Conservation (phyloP, 352 stramenopile genomes). For the Phytophthora pluvialis region DNA sequence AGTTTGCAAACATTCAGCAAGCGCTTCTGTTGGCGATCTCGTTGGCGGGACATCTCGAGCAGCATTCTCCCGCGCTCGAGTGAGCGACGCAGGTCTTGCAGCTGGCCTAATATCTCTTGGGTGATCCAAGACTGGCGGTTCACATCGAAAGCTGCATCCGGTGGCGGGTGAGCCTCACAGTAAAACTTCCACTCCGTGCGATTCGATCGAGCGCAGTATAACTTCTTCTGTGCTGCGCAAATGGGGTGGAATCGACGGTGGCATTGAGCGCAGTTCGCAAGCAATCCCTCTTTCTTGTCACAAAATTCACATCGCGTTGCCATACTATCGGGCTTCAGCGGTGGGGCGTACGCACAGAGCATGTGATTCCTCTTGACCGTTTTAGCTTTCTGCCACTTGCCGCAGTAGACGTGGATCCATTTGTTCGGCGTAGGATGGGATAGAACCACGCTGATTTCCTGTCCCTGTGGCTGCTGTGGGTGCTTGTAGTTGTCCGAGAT, state of each 20-base stretch:
- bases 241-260: slow-evolving; percentile 76
- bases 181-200: slow-evolving; percentile 82
- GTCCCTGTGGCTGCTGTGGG: not conserved
- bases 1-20: slow-evolving; percentile 68
- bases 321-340: slow-evolving; percentile 27
- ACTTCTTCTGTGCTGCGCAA: slow-evolving; percentile 71
- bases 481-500: slow-evolving; percentile 3
- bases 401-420: slow-evolving; percentile 84
- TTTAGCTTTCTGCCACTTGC: slow-evolving; percentile 78
- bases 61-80: slow-evolving; percentile 87
- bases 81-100: slow-evolving; percentile 78
- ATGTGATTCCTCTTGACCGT: slow-evolving; percentile 72
- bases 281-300: slow-evolving; percentile 47
- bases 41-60: slow-evolving; percentile 84
- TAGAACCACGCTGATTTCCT: slow-evolving; percentile 21
- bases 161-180: slow-evolving; percentile 71
- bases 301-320: slow-evolving; percentile 68
- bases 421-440: slow-evolving; percentile 34
- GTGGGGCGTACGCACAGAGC: slow-evolving; percentile 52
- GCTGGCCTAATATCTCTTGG: slow-evolving; percentile 68
- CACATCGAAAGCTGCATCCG: slow-evolving; percentile 71
- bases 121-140: slow-evolving; percentile 82
- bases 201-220: slow-evolving; percentile 63
- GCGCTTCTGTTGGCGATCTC: slow-evolving; percentile 86
- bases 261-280: slow-evolving; percentile 65